Evolutionary conservation across 306 rosid genomes (phyloP).

Genomic region (Quercus gilva): DNA sequence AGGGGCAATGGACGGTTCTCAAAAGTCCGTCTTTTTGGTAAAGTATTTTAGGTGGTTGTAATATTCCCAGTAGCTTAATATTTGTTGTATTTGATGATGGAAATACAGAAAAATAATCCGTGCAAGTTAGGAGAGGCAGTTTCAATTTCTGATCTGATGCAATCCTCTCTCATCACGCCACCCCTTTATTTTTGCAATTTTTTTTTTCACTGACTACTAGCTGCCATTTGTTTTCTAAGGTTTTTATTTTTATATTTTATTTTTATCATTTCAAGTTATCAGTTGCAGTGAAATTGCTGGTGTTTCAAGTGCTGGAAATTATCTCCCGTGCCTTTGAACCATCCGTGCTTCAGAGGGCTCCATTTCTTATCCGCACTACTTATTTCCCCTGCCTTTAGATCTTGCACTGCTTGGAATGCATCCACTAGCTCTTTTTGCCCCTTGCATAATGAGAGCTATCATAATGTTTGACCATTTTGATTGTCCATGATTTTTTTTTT

Average conservation of each 20-base stretch:
- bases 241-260: neutral
- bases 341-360: too few species aligned
- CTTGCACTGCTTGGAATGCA: too few species aligned
- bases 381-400: too few species aligned
- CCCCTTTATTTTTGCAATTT: neutral
- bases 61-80: slow-evolving; percentile 68
- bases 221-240: neutral
- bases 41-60: slow-evolving; percentile 67
- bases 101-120: slow-evolving; percentile 80
- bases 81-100: slow-evolving; percentile 74
- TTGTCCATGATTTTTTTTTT: too few species aligned
- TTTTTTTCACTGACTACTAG: neutral
- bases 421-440: too few species aligned
- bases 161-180: neutral
- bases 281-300: neutral
- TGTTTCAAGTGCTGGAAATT: neutral
- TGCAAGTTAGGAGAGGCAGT: slow-evolving; percentile 44
- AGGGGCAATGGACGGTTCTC: slow-evolving; percentile 57
- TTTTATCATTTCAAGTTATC: neutral
- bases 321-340: too few species aligned
- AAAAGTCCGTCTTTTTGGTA: slow-evolving; percentile 50
- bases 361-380: too few species aligned
- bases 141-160: slow-evolving; percentile 27
- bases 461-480: too few species aligned
- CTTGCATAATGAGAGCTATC: too few species aligned